A percentile compares a stretch with the other conserved stretches of the same genome.
These are phyloP conservation scores for Chloromonas sp. DNA, from an alignment of 163 green algal genomes.

Conservation along the genomic window DNA sequence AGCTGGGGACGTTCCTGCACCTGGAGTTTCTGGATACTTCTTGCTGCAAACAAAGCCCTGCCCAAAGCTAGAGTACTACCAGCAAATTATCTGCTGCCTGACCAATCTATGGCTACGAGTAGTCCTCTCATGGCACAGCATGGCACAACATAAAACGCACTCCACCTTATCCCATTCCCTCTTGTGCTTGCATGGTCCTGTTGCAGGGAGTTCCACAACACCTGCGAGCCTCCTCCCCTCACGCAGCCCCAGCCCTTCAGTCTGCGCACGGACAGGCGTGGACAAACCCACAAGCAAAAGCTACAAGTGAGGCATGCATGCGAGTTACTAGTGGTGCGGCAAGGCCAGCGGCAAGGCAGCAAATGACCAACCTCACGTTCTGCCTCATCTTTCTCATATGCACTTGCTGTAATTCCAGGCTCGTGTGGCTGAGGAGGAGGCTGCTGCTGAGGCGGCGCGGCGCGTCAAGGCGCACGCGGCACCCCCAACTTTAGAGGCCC, in stretches of 20 bases:
- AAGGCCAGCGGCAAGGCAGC: not conserved
- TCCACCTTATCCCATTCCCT: too few relatives aligned
- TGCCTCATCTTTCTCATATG: too few relatives aligned
- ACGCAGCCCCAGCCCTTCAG: constrained; percentile 38
- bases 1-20: too few relatives aligned
- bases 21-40: too few relatives aligned
- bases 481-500: constrained; percentile 34
- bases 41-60: too few relatives aligned
- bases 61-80: too few relatives aligned
- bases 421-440: constrained; percentile 11
- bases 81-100: too few relatives aligned
- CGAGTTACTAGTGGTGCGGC: not conserved
- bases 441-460: constrained; percentile 7
- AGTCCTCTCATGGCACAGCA: too few relatives aligned
- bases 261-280: constrained; percentile 33
- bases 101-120: too few relatives aligned
- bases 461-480: constrained; percentile 23
- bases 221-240: not conserved
- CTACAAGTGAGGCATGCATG: constrained; percentile 8
- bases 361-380: not conserved
- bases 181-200: too few relatives aligned
- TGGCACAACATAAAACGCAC: too few relatives aligned
- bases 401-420: not conserved
- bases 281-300: constrained; percentile 16
- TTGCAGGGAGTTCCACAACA: too few relatives aligned